Percentiles rank a stretch among this genome's conserved stretches.
These are phyloP conservation scores for Russula brevipes DNA, from an alignment of 768 basidiomycete genomes.

Conservation along the genomic window DNA sequence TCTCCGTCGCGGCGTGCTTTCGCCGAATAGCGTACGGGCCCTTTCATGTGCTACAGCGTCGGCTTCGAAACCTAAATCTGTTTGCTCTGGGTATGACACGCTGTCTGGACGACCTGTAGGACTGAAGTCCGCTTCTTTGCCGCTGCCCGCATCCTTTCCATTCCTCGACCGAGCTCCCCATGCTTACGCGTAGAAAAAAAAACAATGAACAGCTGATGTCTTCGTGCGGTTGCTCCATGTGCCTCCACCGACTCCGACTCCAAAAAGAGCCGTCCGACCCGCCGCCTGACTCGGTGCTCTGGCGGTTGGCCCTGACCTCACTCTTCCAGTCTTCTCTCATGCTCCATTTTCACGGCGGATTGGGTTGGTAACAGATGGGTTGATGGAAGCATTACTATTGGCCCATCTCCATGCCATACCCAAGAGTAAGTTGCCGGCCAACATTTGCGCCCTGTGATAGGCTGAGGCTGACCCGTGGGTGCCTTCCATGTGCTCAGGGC, in stretches of 20 bases:
- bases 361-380: not conserved
- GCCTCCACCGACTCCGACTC: too few relatives aligned
- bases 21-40: not conserved
- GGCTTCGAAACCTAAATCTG: not conserved
- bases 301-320: not conserved
- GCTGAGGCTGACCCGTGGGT: not conserved
- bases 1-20: not conserved
- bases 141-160: not conserved
- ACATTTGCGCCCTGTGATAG: not conserved
- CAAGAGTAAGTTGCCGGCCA: not conserved
- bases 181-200: too few relatives aligned
- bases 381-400: not conserved
- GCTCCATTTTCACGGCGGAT: not conserved
- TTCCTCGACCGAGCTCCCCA: not conserved
- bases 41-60: not conserved
- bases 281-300: too few relatives aligned
- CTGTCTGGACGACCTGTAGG: not conserved
- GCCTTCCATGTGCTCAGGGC: conserved; percentile 8
- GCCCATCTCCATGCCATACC: not conserved
- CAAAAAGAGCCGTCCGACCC: too few relatives aligned
- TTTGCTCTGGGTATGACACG: not conserved
- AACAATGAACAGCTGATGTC: not conserved
- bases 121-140: not conserved
- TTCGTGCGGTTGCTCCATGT: not conserved
- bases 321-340: not conserved